phyloP scores from a whole-genome alignment of 257 asterid species.

The Salvia hispanica region DNA sequence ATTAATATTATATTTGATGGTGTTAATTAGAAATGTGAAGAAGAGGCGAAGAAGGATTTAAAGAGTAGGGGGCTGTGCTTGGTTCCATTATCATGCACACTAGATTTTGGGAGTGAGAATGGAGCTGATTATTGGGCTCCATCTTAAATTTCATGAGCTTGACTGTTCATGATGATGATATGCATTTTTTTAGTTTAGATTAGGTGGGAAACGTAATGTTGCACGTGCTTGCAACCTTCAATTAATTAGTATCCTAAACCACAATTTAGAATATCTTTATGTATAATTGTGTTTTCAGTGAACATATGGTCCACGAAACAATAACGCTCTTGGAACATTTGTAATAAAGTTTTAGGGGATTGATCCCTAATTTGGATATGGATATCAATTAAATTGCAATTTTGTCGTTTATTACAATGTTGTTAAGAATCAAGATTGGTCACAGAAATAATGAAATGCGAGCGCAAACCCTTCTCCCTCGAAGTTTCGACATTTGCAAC shows the following conservation, averaged over 20 bases:
- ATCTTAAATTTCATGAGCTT: constrained; percentile 49
- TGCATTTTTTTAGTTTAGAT: constrained; percentile 40
- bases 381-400: no score
- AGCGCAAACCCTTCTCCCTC: constrained; percentile 2
- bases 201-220: constrained; percentile 26
- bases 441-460: neutral
- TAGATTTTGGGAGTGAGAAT: constrained; percentile 73
- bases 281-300: neutral
- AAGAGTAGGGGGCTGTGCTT: constrained; percentile 81
- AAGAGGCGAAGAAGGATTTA: constrained; percentile 54
- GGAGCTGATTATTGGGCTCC: constrained; percentile 90
- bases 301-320: no score
- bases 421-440: no score
- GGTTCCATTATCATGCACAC: constrained; percentile 76
- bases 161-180: constrained; percentile 81
- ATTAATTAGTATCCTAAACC: constrained; percentile 1
- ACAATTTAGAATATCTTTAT: neutral
- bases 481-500: constrained; percentile 15
- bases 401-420: no score
- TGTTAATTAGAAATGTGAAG: constrained; percentile 45
- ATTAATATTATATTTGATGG: neutral
- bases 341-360: no score
- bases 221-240: neutral
- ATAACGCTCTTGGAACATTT: no score
- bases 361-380: no score